Conservation (phyloP, 305 asterid genomes). For the Galium porrigens region DNA sequence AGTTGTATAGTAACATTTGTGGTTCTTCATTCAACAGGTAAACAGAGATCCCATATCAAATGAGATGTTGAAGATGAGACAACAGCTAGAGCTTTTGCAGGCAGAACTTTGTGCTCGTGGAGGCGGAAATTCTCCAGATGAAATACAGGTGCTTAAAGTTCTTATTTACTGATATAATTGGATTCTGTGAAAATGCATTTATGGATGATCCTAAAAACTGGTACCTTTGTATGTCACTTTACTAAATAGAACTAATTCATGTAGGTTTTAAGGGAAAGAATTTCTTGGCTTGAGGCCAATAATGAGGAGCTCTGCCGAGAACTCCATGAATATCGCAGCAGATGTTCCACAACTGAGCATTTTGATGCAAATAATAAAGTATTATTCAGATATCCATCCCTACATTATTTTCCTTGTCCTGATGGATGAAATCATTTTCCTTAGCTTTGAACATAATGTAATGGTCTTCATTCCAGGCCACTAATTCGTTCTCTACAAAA, state of each 20-base stretch:
- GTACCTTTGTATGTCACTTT: not conserved
- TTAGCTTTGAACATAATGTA: constrained; percentile 9
- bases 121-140: constrained; percentile 62
- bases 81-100: constrained; percentile 78
- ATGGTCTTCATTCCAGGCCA: constrained; percentile 33
- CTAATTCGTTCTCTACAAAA: constrained; percentile 37
- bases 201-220: constrained; percentile 2
- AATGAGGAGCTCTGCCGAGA: constrained; percentile 83
- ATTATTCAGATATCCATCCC: constrained; percentile 17
- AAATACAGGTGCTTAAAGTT: constrained; percentile 47
- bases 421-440: not conserved
- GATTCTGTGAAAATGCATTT: not conserved
- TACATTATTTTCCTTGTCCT: not conserved
- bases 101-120: constrained; percentile 97
- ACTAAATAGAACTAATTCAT: constrained; percentile 18
- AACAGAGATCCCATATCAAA: constrained; percentile 87
- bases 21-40: constrained; percentile 34
- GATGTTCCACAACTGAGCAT: constrained; percentile 40
- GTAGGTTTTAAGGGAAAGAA: constrained; percentile 77
- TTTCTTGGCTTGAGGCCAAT: constrained; percentile 83
- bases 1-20: constrained; percentile 14
- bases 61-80: constrained; percentile 98
- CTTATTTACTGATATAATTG: not conserved
- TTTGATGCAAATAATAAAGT: constrained; percentile 49
- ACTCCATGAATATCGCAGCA: constrained; percentile 56